Evolutionary conservation across 805 yeast species (phyloP), one percentile per base, ranked within the genome.

Genomic region (Citeromyces matritensis): DNA sequence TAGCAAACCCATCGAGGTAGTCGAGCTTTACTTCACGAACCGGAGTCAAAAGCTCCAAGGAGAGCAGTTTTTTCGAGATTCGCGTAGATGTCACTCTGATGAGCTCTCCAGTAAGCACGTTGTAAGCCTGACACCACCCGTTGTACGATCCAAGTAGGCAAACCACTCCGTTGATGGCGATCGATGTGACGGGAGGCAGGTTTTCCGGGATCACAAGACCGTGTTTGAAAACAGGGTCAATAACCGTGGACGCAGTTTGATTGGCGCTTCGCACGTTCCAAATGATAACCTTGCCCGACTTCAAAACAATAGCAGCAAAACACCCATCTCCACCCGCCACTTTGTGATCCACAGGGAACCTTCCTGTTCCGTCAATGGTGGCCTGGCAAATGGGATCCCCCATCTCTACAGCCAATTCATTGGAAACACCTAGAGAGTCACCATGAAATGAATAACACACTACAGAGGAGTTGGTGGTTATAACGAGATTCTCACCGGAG

Each of bases 111-210:
- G 64, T 61, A 31, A 53, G 47, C 1, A 57, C 41, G 41, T 65
- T 60, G 43, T 60, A 60, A 11, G 64, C 29, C 31, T 60, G 58
- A 17, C 57, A 48, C 30, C 48, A 49, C 3, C 72, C 71, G 36
- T 59, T 55, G 35, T 47, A 56, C 2, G 63, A 61, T 0, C 67
- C 65, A 6, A 65, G 49, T 6, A 58, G 42, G 14, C 47, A 33
- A 6, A 54, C 45, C 27, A 45, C 26, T 1, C 55, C 39, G 31
- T 45, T 53, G 9, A 55, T 30, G 3, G 47, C 28, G n/a, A 32
- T 10, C 13, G 50, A 44, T 3, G 49, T 45, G 8, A 51, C 32
- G 4, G 48, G 46, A 1, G 51, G 58, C 6, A 45, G 28, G 19
- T 42, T 45, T 38, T 48, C 30, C 30, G 41, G 17, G 33, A 33